Conservation (phyloP, 768 basidiomycete species). For the Podaxis sp. region DNA sequence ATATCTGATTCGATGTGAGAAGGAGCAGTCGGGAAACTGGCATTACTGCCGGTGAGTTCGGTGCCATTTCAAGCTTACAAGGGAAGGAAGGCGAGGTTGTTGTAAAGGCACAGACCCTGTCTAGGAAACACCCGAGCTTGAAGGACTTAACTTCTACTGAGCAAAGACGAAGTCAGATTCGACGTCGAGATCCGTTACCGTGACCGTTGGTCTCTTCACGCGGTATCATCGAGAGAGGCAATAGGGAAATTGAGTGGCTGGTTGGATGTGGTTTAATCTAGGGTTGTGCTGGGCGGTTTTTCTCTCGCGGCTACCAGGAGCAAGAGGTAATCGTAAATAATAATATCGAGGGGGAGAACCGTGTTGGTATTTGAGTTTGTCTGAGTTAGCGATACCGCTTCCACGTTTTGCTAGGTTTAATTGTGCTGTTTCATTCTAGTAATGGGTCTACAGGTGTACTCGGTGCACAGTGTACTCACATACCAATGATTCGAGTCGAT, state of each 20-base stretch:
- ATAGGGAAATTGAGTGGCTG: constrained; percentile 5
- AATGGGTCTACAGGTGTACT: not conserved
- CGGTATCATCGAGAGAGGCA: not conserved
- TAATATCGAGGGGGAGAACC: not conserved
- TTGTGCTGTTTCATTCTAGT: not conserved
- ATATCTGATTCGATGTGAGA: constrained; percentile 13
- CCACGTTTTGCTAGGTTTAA: not conserved
- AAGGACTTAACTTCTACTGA: not conserved
- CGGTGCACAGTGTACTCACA: not conserved
- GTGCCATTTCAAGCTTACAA: constrained; percentile 14
- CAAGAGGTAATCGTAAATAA: constrained; percentile 9
- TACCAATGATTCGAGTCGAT: not conserved
- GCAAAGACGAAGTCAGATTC: not conserved
- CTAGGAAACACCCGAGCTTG: not conserved
- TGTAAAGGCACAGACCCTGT: not conserved
- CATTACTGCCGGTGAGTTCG: constrained; percentile 13
- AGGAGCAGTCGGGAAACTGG: not conserved
- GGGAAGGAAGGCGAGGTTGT: not conserved
- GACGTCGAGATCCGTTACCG: constrained; percentile 5
- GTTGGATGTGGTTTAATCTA: constrained; percentile 7
- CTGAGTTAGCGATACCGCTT: constrained; percentile 6
- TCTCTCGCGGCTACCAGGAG: constrained; percentile 9
- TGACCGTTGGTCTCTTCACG: not conserved
- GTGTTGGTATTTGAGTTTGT: constrained; percentile 2
- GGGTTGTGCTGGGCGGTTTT: not conserved